Conservation (phyloP, 345 rosid genomes). For the Zanthoxylum bungeanum region DNA sequence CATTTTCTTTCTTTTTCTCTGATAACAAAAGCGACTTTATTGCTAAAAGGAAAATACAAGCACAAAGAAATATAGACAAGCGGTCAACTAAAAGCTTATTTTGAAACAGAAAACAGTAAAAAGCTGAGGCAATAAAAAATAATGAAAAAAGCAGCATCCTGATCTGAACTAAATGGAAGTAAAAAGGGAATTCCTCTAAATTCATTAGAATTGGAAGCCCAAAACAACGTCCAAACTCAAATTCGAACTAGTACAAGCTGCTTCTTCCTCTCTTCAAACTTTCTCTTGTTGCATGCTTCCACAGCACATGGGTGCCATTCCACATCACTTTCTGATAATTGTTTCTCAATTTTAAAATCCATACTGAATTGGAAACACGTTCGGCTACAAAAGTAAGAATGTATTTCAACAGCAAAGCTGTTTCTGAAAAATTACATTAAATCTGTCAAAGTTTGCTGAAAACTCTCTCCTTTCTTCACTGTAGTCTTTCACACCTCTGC, state of each 20-base stretch:
- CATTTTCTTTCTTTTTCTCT: neutral
- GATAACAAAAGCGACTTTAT: neutral
- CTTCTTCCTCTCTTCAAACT: neutral
- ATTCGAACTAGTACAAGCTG: neutral
- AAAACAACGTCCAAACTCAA: neutral
- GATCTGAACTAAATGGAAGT: neutral
- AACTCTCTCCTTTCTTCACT: neutral
- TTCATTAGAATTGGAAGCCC: neutral
- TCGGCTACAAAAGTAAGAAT: neutral
- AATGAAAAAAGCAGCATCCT: neutral
- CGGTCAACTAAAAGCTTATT: neutral
- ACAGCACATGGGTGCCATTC: neutral
- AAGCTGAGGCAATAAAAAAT: neutral
- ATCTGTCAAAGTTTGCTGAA: neutral
- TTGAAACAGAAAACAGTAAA: neutral
- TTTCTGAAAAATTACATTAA: neutral
- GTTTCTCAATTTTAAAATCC: neutral
- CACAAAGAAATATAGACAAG: neutral
- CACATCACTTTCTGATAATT: neutral
- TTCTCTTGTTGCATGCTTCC: neutral
- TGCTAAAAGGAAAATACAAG: neutral
- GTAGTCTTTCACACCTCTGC: neutral
- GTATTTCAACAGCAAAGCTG: neutral
- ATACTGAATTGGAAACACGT: neutral
- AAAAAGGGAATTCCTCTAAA: neutral